phyloP scores from a whole-genome alignment of 2,329 filamentous ascomycete genomes.

The Cytospora leucostoma region DNA sequence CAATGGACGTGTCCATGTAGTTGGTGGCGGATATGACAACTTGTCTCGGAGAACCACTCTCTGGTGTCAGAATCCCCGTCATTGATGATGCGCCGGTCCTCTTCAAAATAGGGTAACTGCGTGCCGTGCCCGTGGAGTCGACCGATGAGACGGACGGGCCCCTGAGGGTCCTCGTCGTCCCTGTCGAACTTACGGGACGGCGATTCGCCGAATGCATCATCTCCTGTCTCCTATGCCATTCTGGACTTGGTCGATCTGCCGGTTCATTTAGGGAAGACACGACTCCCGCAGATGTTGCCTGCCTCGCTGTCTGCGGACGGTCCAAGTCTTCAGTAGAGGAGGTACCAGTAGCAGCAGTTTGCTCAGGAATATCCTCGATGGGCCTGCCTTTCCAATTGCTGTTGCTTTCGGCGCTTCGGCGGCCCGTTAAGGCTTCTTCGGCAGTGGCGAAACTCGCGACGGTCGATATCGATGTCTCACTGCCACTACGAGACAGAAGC shows the following conservation, averaged over 20 bases:
- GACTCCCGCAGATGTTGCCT: constrained; percentile 29
- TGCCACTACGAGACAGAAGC: constrained; percentile 42
- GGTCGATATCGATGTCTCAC: constrained; percentile 53
- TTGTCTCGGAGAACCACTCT: constrained; percentile 49
- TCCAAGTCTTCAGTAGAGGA: constrained; percentile 29
- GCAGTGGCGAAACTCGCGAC: constrained; percentile 60
- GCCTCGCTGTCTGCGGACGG: constrained; percentile 38
- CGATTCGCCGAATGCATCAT: constrained; percentile 40
- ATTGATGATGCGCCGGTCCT: constrained; percentile 47
- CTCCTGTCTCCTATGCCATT: constrained; percentile 33
- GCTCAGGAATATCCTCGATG: constrained; percentile 32
- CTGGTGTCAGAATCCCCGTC: constrained; percentile 49
- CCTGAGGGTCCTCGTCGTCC: constrained; percentile 47
- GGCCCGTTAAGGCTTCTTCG: constrained; percentile 50
- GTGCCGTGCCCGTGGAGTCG: constrained; percentile 59
- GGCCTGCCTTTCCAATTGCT: constrained; percentile 32
- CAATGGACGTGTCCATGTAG: constrained; percentile 47
- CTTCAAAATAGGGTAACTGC: constrained; percentile 64
- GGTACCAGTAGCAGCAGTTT: constrained; percentile 10
- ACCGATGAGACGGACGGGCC: constrained; percentile 57
- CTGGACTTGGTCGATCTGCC: constrained; percentile 27
- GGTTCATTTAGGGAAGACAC: constrained; percentile 7
- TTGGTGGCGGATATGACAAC: constrained; percentile 52
- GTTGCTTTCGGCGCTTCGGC: constrained; percentile 32
- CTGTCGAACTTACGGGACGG: constrained; percentile 46